These are phyloP conservation scores for Monotropa hypopitys DNA, from an alignment of 179 eudicot species.

Conservation along the genomic window DNA sequence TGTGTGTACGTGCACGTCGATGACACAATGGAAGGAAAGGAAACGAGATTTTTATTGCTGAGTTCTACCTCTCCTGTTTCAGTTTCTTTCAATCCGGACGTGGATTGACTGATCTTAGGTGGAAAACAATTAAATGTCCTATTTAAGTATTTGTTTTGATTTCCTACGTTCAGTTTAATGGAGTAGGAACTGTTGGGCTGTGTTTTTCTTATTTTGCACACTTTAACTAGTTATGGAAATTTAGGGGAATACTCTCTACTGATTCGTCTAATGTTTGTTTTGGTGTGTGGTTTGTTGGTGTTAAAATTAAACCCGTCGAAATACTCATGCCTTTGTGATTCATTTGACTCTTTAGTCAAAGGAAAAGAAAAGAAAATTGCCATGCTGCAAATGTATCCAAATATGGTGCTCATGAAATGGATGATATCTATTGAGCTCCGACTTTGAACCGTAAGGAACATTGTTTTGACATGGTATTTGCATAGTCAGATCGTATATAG, in stretches of 20 bases:
- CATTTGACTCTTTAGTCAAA: background rate
- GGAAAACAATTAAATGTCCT: background rate
- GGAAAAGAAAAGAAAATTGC: background rate
- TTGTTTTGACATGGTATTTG: background rate
- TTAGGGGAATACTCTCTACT: background rate
- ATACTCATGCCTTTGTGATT: background rate
- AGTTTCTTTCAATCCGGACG: background rate
- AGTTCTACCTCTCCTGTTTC: background rate
- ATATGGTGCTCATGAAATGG: background rate
- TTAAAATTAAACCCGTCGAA: background rate
- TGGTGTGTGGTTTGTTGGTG: background rate
- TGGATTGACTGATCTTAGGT: background rate
- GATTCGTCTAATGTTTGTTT: background rate
- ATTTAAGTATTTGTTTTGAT: background rate
- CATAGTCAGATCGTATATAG: background rate
- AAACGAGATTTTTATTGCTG: constrained; percentile 1
- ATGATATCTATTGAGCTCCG: background rate
- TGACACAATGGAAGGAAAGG: background rate
- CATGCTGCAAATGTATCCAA: background rate
- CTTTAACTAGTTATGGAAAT: background rate
- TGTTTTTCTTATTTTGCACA: background rate
- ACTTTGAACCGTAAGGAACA: background rate
- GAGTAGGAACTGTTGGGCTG: background rate
- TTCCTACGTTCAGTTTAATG: background rate
- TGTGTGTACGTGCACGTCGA: background rate